Evolutionary conservation across 1,284 basidiomycete genomes (phyloP).

Genomic region (Irpex rosettiformis): DNA sequence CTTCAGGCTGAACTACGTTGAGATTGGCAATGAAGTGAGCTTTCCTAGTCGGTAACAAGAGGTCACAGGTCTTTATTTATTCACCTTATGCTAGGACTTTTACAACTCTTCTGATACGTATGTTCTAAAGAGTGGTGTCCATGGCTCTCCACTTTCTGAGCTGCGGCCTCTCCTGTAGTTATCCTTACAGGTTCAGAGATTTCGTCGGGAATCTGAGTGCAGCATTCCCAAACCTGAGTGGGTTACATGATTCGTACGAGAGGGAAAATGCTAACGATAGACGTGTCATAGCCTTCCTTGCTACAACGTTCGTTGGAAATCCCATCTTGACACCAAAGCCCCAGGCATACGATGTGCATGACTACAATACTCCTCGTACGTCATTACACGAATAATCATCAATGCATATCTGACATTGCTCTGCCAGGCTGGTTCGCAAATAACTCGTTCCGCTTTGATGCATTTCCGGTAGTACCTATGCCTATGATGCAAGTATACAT

Average conservation of each 20-base stretch:
- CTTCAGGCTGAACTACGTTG: constrained; percentile 56
- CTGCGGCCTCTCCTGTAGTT: constrained; percentile 30
- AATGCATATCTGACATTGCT: not conserved
- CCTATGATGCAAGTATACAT: too few species aligned
- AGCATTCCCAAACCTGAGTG: constrained; percentile 60
- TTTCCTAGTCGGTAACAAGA: not conserved
- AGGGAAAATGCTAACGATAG: not conserved
- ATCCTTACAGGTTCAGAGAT: constrained; percentile 58
- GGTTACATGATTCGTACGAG: too few species aligned
- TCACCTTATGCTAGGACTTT: constrained; percentile 38
- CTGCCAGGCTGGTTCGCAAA: constrained; percentile 48
- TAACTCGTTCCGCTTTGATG: constrained; percentile 62
- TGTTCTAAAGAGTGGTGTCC: constrained; percentile 7
- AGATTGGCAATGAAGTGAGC: constrained; percentile 61
- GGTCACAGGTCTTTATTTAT: constrained; percentile 14
- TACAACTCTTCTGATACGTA: constrained; percentile 36
- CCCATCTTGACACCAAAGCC: constrained; percentile 53
- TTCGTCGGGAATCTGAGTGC: constrained; percentile 53
- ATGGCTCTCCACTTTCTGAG: not conserved
- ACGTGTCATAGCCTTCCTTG: constrained; percentile 51
- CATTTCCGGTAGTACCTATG: constrained; percentile 45
- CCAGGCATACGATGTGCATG: constrained; percentile 58
- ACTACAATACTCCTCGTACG: constrained; percentile 62
- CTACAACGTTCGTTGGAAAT: constrained; percentile 45
- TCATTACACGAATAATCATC: not conserved